Conservation (phyloP, 495 filamentous ascomycete species). For the Talaromyces thailandensis region DNA sequence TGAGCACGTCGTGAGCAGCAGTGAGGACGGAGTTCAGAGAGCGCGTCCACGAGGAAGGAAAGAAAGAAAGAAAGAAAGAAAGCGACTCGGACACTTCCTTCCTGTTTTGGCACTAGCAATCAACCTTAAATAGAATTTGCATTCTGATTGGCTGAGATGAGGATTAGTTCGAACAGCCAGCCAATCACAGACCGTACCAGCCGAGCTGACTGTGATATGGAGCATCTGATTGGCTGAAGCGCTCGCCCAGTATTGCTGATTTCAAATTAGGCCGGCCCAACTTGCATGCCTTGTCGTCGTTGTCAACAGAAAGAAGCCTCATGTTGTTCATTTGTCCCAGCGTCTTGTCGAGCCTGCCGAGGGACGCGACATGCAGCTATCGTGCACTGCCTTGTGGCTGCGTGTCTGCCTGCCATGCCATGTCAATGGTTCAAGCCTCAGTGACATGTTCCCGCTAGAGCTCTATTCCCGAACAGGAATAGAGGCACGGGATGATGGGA, state of each 20-base stretch:
- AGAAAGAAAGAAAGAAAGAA: not conserved
- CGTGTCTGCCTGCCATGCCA: not conserved
- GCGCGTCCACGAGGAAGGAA: not conserved
- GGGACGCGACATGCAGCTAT: not conserved
- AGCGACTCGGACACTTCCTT: constrained; percentile 1
- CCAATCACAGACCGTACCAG: not conserved
- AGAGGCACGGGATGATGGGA: not conserved
- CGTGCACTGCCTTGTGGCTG: not conserved
- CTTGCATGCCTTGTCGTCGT: not conserved
- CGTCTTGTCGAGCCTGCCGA: no score
- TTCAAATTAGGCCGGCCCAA: no score
- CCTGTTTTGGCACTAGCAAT: not conserved
- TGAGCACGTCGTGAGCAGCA: no score
- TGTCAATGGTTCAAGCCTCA: not conserved
- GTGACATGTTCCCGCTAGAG: not conserved
- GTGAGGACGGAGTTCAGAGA: not conserved
- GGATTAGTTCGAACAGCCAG: not conserved
- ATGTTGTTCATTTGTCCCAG: no score
- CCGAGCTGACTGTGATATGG: not conserved
- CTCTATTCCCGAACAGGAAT: not conserved
- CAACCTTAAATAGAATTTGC: not conserved
- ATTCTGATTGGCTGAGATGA: not conserved
- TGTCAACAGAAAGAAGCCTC: no score
- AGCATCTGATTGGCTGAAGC: not conserved
- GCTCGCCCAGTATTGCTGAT: not conserved